phyloP scores from a whole-genome alignment of 345 rosid species.

The Hypericum androsaemum region DNA sequence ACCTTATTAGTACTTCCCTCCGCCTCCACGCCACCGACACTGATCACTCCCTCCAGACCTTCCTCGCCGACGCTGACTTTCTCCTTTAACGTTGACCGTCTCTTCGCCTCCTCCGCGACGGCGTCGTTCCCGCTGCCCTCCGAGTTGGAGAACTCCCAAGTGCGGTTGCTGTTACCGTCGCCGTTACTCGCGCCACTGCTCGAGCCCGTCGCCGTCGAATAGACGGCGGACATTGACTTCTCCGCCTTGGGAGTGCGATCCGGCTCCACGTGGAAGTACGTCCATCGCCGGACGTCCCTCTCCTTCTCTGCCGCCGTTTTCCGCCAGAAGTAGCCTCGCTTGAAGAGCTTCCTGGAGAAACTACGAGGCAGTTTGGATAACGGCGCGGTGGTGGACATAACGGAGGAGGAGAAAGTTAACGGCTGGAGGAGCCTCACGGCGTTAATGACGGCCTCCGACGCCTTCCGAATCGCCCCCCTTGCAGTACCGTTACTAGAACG shows the following conservation, averaged over 20 bases:
- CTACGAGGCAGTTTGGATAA: conserved; percentile 28
- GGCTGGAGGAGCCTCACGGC: conserved; percentile 50
- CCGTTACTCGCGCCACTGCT: conserved; percentile 19
- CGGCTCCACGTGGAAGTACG: conserved; percentile 32
- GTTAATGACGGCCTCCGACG: conserved; percentile 46
- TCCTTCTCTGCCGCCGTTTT: conserved; percentile 13
- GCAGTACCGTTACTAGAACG: conserved; percentile 14
- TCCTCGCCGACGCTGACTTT: conserved; percentile 25
- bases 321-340: conserved; percentile 40
- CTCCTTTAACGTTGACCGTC: conserved; percentile 3
- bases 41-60: conserved; percentile 34
- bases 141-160: conserved; percentile 29
- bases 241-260: conserved; percentile 24
- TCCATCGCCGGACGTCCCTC: conserved; percentile 37
- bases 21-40: conserved; percentile 28
- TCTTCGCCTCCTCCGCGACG: conserved; percentile 16
- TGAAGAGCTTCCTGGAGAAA: conserved; percentile 42
- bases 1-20: conserved; percentile 33
- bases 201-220: conserved; percentile 17
- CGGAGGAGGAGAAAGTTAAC: conserved; percentile 26
- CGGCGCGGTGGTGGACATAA: conserved; percentile 22
- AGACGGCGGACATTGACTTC: conserved; percentile 6
- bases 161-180: conserved; percentile 15
- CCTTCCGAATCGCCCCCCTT: conserved; percentile 41
- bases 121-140: conserved; percentile 27